A percentile compares a stretch with the other conserved stretches of the same genome.
Conservation (phyloP, 2,329 filamentous ascomycete genomes). For the Microcera coccophila region DNA sequence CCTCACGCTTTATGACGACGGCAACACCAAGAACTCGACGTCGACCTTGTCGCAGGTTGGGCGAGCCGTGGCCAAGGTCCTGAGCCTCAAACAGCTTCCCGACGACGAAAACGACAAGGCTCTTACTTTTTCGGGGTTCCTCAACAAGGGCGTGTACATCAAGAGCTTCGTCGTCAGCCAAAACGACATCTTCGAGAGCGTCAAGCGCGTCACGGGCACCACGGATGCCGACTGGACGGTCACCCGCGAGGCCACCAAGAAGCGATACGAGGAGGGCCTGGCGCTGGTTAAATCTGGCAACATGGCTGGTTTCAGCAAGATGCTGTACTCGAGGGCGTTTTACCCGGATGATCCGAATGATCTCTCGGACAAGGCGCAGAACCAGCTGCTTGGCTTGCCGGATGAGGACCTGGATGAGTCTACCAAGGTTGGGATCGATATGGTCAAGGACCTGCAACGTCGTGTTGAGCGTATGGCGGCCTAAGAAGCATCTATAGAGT, state of each 20-base stretch:
- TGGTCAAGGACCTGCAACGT: too few species aligned
- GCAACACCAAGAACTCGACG: neutral
- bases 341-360: slow-evolving; percentile 29
- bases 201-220: slow-evolving; percentile 54
- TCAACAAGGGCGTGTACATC: slow-evolving; percentile 46
- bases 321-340: slow-evolving; percentile 52
- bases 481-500: too few species aligned
- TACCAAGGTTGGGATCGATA: slow-evolving; percentile 38
- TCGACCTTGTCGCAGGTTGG: slow-evolving; percentile 45
- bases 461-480: too few species aligned
- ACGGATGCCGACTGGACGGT: slow-evolving; percentile 58
- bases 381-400: slow-evolving; percentile 49
- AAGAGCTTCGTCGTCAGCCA: slow-evolving; percentile 55
- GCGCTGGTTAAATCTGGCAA: slow-evolving; percentile 40
- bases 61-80: slow-evolving; percentile 46
- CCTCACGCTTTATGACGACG: slow-evolving; percentile 13
- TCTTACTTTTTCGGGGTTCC: slow-evolving; percentile 35
- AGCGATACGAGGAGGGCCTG: slow-evolving; percentile 45
- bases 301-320: slow-evolving; percentile 38
- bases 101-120: slow-evolving; percentile 35
- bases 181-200: slow-evolving; percentile 57
- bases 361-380: slow-evolving; percentile 29
- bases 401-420: slow-evolving; percentile 51
- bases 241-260: slow-evolving; percentile 39
- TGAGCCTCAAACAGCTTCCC: slow-evolving; percentile 42